Evolutionary conservation across 1,284 basidiomycete species (phyloP).

Genomic region (Tetrapyrgos nigripes): DNA sequence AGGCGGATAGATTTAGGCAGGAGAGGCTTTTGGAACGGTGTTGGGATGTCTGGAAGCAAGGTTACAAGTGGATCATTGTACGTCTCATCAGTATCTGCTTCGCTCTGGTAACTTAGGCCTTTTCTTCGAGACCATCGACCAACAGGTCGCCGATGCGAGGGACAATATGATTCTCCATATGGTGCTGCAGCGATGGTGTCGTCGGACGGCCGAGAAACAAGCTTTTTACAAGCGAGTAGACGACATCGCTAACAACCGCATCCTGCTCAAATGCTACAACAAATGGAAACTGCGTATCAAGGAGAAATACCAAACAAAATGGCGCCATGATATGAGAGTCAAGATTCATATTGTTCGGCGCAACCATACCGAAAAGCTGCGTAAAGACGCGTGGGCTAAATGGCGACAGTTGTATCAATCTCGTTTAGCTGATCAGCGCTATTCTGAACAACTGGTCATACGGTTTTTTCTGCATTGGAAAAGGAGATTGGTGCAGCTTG

Average conservation of each 20-base stretch:
- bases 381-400: conserved; percentile 61
- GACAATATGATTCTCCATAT: conserved; percentile 64
- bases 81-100: conserved; percentile 32
- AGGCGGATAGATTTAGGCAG: conserved; percentile 71
- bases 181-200: conserved; percentile 64
- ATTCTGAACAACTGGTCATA: conserved; percentile 46
- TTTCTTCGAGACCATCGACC: conserved; percentile 61
- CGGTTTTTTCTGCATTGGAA: conserved; percentile 61
- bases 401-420: conserved; percentile 66
- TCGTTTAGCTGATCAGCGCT: conserved; percentile 55
- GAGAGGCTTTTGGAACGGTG: conserved; percentile 69
- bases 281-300: conserved; percentile 49
- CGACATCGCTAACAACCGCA: conserved; percentile 46
- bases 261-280: conserved; percentile 45
- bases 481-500: conserved; percentile 42
- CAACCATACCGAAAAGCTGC: conserved; percentile 53
- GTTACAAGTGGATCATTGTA: conserved; percentile 73
- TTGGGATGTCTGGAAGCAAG: conserved; percentile 74
- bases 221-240: conserved; percentile 49
- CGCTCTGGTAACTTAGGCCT: too few species aligned
- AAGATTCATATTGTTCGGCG: conserved; percentile 68
- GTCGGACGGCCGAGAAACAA: conserved; percentile 39
- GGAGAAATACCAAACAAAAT: conserved; percentile 53
- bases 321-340: conserved; percentile 71
- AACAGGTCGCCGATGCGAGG: conserved; percentile 63